Evolutionary conservation across 257 asterid genomes (phyloP).

Genomic region (Ophiorrhiza pumila): DNA sequence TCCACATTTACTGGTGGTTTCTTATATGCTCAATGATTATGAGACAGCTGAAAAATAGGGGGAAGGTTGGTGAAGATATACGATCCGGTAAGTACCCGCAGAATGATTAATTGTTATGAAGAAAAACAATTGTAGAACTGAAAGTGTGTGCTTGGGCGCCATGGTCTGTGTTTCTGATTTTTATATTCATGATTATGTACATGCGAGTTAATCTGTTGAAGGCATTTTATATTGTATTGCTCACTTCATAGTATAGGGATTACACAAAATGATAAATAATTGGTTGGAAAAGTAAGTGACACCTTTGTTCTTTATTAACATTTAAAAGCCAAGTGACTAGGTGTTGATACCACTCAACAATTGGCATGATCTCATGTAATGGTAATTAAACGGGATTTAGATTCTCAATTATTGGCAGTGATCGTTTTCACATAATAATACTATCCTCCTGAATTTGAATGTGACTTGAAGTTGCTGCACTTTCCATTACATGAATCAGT

Average conservation of each 20-base stretch:
- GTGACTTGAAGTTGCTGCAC: neutral
- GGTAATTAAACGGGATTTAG: neutral
- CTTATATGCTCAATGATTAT: slow-evolving; percentile 79
- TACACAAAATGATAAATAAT: neutral
- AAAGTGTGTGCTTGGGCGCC: neutral
- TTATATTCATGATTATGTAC: neutral
- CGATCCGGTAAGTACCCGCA: slow-evolving; percentile 65
- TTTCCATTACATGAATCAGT: neutral
- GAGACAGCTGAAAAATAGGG: slow-evolving; percentile 79
- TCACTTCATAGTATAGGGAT: neutral
- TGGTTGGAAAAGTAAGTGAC: neutral
- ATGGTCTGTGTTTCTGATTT: neutral
- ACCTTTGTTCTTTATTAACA: neutral
- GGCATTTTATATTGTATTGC: neutral
- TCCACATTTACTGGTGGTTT: slow-evolving; percentile 95
- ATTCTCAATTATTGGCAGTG: neutral
- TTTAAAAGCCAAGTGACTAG: neutral
- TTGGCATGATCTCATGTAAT: neutral
- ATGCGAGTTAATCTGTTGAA: neutral
- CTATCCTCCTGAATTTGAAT: neutral
- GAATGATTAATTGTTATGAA: neutral
- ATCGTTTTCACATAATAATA: neutral
- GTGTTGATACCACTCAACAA: neutral
- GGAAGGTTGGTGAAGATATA: slow-evolving; percentile 94
- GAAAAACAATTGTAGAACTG: neutral